These are phyloP conservation scores for Phytophthora chlamydospora DNA, from an alignment of 352 stramenopile genomes.

Conservation along the genomic window DNA sequence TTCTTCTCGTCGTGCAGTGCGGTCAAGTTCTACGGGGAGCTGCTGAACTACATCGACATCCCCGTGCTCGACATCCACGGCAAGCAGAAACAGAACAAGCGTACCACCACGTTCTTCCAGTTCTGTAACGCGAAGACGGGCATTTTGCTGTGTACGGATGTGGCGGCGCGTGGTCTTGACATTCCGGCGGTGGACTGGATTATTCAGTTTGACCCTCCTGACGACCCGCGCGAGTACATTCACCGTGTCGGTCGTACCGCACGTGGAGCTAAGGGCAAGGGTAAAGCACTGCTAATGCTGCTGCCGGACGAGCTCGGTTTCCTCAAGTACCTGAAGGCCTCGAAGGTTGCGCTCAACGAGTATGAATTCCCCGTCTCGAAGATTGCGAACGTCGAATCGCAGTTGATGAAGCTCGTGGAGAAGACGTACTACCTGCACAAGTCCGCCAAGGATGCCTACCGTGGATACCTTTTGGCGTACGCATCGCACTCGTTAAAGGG, in stretches of 20 bases:
- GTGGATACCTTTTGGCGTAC: slow-evolving; percentile 98
- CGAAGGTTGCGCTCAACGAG: slow-evolving; percentile 98
- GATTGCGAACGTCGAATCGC: slow-evolving; percentile 97
- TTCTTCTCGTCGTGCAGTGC: slow-evolving; percentile 93
- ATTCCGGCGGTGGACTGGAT: slow-evolving; percentile 99
- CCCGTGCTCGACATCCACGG: slow-evolving; percentile 99
- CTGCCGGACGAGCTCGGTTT: slow-evolving; percentile 98
- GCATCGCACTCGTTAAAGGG: slow-evolving; percentile 97
- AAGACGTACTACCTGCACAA: slow-evolving; percentile 99
- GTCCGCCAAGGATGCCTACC: slow-evolving; percentile 97
- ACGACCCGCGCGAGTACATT: slow-evolving; percentile 99
- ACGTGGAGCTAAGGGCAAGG: slow-evolving; percentile 88
- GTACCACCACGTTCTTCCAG: slow-evolving; percentile 99
- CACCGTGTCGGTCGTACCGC: slow-evolving; percentile 90
- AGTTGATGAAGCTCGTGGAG: slow-evolving; percentile 98
- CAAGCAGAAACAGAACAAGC: slow-evolving; percentile 99
- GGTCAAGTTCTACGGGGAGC: slow-evolving; percentile 99
- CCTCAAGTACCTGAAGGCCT: slow-evolving; percentile 97
- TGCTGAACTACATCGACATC: slow-evolving; percentile 99
- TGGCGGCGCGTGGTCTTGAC: slow-evolving; percentile 97
- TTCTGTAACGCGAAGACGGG: slow-evolving; percentile 97
- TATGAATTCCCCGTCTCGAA: slow-evolving; percentile 99
- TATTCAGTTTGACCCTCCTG: slow-evolving; percentile 98
- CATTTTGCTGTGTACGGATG: slow-evolving; percentile 99
- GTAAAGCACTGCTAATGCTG: slow-evolving; percentile 97